Evolutionary conservation across 768 basidiomycete genomes (phyloP), one percentile per base, ranked within the genome.

Genomic region (Lenzites betulinus): DNA sequence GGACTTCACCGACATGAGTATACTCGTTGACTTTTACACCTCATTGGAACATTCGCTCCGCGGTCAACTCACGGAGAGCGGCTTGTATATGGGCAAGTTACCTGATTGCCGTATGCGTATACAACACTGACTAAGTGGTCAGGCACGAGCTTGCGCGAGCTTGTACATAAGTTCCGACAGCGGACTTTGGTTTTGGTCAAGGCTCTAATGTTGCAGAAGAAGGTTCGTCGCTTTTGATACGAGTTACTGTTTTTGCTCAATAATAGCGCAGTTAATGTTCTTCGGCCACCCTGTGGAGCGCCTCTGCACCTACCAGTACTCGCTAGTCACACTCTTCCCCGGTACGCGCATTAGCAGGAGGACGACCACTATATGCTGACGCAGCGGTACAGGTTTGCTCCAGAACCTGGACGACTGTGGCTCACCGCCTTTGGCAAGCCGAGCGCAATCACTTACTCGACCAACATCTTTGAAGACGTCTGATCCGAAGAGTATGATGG

Each of bases 291-390:
- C 96, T 0, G 96, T 98, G 2, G 97, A 99, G 74, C 87, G 88
- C 47, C 76, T 99, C 20, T 98, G 96, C 76, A 98, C 95, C 25
- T 98, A 93, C 70, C 97, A 99, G 72, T 99, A 99, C 73, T 96
- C 95, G 0, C 80, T 98, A n/a, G 84, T 97, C 48, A 94, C 96
- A 0, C 80, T 98, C 8, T 82, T 98, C 61, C 96, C 96, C 11
- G 91, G 93, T 92, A 51, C 48, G 82, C 69, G 7, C 8, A n/a
- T 39, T 22, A 3, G 5, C 1, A 8, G 18, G 6, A 16, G 23
- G 4, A 23, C 15, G 23, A 9, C 38, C 33, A 20, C 23, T 47
- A 39, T 33, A 59, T 60, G 43, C 35, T 54, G n/a, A 59, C 18
- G 38, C 4, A 15, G 20, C 6, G 5, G 16, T 26, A 12, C 62